Percentiles rank a stretch among this genome's conserved stretches.
Conservation (phyloP, 371 early-diverging fungal genomes). For the Nematocida homosporus region DNA sequence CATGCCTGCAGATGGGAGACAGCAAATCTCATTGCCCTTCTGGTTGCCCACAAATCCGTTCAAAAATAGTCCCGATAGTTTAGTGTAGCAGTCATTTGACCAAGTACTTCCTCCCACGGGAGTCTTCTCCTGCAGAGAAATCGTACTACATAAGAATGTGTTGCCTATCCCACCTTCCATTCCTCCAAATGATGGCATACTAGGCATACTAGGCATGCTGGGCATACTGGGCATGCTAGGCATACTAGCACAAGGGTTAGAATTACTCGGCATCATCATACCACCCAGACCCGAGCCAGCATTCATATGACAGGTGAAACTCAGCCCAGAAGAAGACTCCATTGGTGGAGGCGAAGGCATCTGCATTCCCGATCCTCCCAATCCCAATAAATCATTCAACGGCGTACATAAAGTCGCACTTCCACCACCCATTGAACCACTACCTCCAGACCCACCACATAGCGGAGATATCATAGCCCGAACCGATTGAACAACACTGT, state of each 20-base stretch:
- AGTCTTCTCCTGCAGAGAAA: too few species aligned
- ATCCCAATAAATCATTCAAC: not conserved
- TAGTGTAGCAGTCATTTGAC: conserved; percentile 42
- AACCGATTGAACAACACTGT: not conserved
- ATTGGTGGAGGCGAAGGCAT: not conserved
- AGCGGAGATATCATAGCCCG: not conserved
- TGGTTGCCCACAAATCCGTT: not conserved
- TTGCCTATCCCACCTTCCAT: too few species aligned
- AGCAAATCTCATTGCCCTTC: conserved; percentile 39
- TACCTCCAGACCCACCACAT: not conserved
- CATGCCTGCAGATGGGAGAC: not conserved
- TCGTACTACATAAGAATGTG: too few species aligned
- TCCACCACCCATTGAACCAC: not conserved
- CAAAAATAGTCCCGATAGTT: conserved; percentile 23
- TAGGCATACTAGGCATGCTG: too few species aligned
- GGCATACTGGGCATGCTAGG: too few species aligned
- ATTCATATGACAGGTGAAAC: too few species aligned
- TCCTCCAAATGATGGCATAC: too few species aligned
- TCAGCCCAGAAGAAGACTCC: too few species aligned
- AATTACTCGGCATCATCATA: too few species aligned
- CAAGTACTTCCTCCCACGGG: not conserved
- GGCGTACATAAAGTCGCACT: not conserved
- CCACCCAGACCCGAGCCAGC: too few species aligned
- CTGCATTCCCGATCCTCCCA: not conserved
- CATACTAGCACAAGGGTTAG: too few species aligned